Evolutionary conservation across 1,139 yeast genomes (phyloP).

Genomic region (Lodderomyces margitis): DNA sequence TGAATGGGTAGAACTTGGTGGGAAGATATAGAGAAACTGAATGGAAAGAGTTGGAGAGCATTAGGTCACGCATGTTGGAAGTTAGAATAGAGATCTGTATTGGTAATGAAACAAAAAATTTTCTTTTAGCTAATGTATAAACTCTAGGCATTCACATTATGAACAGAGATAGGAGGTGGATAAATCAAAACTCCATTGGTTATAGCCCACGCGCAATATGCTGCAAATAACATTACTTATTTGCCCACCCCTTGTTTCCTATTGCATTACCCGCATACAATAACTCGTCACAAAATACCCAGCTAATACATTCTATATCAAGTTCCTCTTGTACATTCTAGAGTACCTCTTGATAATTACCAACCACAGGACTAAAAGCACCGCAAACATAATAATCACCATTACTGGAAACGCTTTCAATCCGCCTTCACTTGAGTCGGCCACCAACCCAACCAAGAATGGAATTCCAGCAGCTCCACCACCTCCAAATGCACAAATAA

Average conservation of each 20-base stretch:
- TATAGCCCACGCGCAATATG: too few relatives aligned
- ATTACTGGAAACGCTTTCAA: constrained; percentile 35
- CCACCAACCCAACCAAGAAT: constrained; percentile 54
- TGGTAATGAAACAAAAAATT: too few relatives aligned
- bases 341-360: constrained; percentile 20
- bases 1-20: neutral
- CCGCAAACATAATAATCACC: constrained; percentile 24
- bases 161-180: neutral
- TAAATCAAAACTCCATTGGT: too few relatives aligned
- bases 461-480: constrained; percentile 78
- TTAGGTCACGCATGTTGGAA: too few relatives aligned
- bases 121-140: constrained; percentile 1
- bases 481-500: constrained; percentile 72
- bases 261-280: constrained; percentile 1
- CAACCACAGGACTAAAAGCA: constrained; percentile 30
- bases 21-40: neutral
- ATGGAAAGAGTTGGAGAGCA: neutral
- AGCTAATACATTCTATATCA: constrained; percentile 15
- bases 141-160: neutral
- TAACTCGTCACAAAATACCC: too few relatives aligned
- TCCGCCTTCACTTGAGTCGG: constrained; percentile 36
- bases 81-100: neutral
- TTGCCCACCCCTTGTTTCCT: too few relatives aligned
- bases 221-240: too few relatives aligned
- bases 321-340: constrained; percentile 18